Base-by-base conservation (phyloP, 208 protist genomes). In the Leishmania major region DNA sequence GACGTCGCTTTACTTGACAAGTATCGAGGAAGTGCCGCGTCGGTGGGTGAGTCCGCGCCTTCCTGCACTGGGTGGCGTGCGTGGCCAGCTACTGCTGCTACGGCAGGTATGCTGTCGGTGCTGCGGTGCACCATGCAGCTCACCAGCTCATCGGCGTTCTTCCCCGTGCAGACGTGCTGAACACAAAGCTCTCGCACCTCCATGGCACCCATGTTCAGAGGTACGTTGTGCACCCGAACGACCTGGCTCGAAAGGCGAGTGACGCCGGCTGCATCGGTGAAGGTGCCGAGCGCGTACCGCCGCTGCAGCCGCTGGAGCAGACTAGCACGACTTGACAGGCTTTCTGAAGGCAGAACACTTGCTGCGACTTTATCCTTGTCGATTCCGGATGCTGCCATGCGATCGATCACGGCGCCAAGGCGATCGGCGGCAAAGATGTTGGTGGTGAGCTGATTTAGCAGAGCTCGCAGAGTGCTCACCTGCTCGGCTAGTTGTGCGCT, bases 181-280 rank as follows among this genome's bases (percentile, higher is more conserved):
- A 86, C 85, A 82, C 90, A 94, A 19, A 93, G 51, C 70, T 93
- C 87, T 0, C 90, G 90, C 78, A 96, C 88, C 64, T 93, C 92
- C 5, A 87, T 73, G 5, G 92, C 90, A 10, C 92, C 90, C 67
- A 91, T 80, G 81, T 90, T 94, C 60, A 87, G 80, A 35, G 92
- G 92, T 6, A 96, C 75, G 75, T 91, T 88, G 78, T 88, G 90
- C 59, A 96, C 64, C 10, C 87, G 62, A 37, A 96, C 84, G 35
- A 77, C 77, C 78, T 94, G 86, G 70, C 92, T 89, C 31, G 83
- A 71, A 15, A 92, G 80, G 28, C 89, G 88, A 31, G 86, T 88
- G 5, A 77, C 82, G 19, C 92, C 92, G 11, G 84, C 67, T 35
- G 81, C 86, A 62, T 96, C 92, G 43, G 83, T 88, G 81, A 91